phyloP scores from a whole-genome alignment of 148 eudicot species.

The Vaccinium corymbosum region DNA sequence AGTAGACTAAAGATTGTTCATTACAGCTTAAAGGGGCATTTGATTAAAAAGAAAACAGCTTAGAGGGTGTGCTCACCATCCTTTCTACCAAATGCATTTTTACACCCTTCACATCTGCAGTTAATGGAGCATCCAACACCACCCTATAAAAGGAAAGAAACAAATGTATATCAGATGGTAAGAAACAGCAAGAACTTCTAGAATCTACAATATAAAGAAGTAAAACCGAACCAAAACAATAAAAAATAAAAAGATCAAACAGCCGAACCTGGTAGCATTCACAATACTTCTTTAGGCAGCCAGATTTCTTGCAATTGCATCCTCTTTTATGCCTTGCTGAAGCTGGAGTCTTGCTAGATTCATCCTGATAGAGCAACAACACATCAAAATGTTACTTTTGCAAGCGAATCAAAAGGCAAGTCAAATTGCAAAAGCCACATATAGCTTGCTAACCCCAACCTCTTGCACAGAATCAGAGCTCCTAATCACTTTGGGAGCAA shows the following conservation, averaged over 20 bases:
- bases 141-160: slow-evolving; percentile 47
- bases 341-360: slow-evolving; percentile 82
- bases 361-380: slow-evolving; percentile 53
- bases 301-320: slow-evolving; percentile 98
- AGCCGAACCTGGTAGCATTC: slow-evolving; percentile 92
- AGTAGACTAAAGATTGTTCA: not conserved
- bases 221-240: not conserved
- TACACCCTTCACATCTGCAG: slow-evolving; percentile 95
- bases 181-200: not conserved
- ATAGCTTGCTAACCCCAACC: slow-evolving; percentile 39
- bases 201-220: slow-evolving; percentile 5
- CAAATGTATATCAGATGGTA: not conserved
- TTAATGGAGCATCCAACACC: slow-evolving; percentile 95
- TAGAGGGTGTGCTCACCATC: slow-evolving; percentile 54
- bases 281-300: slow-evolving; percentile 91
- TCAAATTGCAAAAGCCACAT: slow-evolving; percentile 5
- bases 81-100: slow-evolving; percentile 86
- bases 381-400: not conserved
- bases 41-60: not conserved
- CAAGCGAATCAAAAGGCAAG: not conserved
- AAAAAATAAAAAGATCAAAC: not conserved
- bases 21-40: not conserved
- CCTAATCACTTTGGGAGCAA: slow-evolving; percentile 95
- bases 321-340: slow-evolving; percentile 97
- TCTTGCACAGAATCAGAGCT: slow-evolving; percentile 54